Base-by-base conservation (phyloP, 768 basidiomycete genomes). In the Coprinopsis marcescibilis region DNA sequence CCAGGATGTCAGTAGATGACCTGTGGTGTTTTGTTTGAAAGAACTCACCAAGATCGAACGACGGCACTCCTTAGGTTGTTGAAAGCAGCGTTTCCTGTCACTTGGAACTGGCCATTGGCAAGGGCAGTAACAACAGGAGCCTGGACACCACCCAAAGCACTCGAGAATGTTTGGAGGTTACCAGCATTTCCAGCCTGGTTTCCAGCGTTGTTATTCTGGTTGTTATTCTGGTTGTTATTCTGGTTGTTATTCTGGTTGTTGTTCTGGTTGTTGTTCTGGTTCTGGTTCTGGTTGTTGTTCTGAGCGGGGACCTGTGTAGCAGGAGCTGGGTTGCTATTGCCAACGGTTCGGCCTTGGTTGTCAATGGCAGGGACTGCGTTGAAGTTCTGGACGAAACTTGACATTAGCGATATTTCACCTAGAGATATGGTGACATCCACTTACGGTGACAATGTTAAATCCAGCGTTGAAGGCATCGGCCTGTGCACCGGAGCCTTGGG, bases 391-490 rank as follows among this genome's bases (percentile, higher is more conserved):
- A 23, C 5, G 17, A 40, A 40, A 12, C 11, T 38, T 17, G 52
- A n/a, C 29, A 21, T 12, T 14, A 14, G 12, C 11, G 37, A 32
- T 15, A 2, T 45, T 25, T 11, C 20, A 12, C 1, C 7, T 17
- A 13, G 48, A 20, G 4, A 25, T 14, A 32, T 12, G 35, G 5
- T 12, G 35, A 40, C n/a, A n/a, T n/a, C n/a, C n/a, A 57, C 65
- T 39, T 39, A 72, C 71, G 39, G 80, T 81, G 3, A 38, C 61
- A 49, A 77, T 70, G 15, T 76, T 78, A 52, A 83, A 79, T 34
- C 60, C 72, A 14, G 65, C 67, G 61, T 84, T 83, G 71, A 82
- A 84, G 3, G 66, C 72, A 59, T 83, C 81, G 13, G 81, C 80
- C 54, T 79, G 76, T 10, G 64, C 71, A 52, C 81, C 81, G 24